A percentile compares a stretch with the other conserved stretches of the same genome.
Conservation (phyloP, 352 stramenopile genomes). For the Globisporangium camurandrum region DNA sequence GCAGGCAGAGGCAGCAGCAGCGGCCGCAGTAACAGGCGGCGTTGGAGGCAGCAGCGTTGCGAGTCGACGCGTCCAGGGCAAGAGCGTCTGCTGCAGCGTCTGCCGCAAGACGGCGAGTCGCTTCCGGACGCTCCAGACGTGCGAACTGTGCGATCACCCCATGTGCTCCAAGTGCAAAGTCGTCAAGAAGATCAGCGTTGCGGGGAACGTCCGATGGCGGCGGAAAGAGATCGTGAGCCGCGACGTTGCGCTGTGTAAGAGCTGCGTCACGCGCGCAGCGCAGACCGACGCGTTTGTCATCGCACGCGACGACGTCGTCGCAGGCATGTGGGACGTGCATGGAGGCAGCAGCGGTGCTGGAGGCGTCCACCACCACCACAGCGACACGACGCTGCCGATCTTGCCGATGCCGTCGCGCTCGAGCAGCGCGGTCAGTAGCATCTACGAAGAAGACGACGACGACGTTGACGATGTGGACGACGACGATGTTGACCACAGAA, state of each 20-base stretch:
- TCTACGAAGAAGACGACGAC: background rate
- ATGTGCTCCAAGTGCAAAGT: slow-evolving; percentile 12
- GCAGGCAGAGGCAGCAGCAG: background rate
- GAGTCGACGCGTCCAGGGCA: slow-evolving; percentile 15
- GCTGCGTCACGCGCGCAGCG: slow-evolving; percentile 4
- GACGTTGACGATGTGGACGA: no score
- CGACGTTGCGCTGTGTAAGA: slow-evolving; percentile 9
- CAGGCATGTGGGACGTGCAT: slow-evolving; percentile 11
- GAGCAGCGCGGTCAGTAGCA: slow-evolving; percentile 7
- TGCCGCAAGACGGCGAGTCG: slow-evolving; percentile 8
- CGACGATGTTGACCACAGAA: no score
- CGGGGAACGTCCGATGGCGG: slow-evolving; percentile 1
- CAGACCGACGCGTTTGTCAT: slow-evolving; percentile 5
- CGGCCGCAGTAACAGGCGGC: background rate
- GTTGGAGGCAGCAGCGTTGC: background rate
- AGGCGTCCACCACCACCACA: slow-evolving; percentile 2
- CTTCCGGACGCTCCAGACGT: slow-evolving; percentile 6
- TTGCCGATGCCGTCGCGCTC: slow-evolving; percentile 6
- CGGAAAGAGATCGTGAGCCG: slow-evolving; percentile 8
- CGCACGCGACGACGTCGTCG: slow-evolving; percentile 12
- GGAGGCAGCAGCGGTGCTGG: background rate
- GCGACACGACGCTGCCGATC: no score
- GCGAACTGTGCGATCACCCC: slow-evolving; percentile 6
- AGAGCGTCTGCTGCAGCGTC: slow-evolving; percentile 8
- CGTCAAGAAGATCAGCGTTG: slow-evolving; percentile 7